Percentiles rank a stretch among this genome's conserved stretches.
These are phyloP conservation scores for Vitis hybrid DNA, from an alignment of 177 flowering plant genomes.

Conservation along the genomic window DNA sequence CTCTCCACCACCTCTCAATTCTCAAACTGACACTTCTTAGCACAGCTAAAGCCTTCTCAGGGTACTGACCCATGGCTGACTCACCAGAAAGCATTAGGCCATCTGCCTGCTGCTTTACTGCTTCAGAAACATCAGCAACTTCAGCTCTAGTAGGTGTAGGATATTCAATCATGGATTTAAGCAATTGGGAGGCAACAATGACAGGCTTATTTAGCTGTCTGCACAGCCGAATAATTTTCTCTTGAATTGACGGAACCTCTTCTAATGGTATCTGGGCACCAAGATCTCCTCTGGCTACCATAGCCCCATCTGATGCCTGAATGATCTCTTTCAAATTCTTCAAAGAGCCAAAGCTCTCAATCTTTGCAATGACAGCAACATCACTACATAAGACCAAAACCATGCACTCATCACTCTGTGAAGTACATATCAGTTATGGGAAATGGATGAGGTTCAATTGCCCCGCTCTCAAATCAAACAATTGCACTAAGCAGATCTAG, in stretches of 20 bases:
- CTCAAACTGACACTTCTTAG: conserved; percentile 89
- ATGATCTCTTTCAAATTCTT: conserved; percentile 89
- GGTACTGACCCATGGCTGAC: conserved; percentile 97
- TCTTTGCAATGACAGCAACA: conserved; percentile 85
- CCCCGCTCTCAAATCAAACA: no score
- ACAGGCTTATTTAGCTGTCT: conserved; percentile 91
- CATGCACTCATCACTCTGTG: no score
- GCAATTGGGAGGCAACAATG: conserved; percentile 92
- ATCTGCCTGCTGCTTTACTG: conserved; percentile 93
- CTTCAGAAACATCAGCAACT: conserved; percentile 98
- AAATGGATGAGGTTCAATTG: no score
- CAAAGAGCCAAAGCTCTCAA: conserved; percentile 89
- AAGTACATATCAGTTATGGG: no score
- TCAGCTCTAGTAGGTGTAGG: conserved; percentile 99
- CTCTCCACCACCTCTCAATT: conserved; percentile 98
- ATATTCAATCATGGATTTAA: conserved; percentile 97
- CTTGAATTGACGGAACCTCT: conserved; percentile 91
- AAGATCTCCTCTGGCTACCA: conserved; percentile 98
- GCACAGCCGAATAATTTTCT: conserved; percentile 72
- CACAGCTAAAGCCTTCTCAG: conserved; percentile 90
- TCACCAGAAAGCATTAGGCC: conserved; percentile 98
- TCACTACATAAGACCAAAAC: conserved; percentile 48
- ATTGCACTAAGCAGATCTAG: no score
- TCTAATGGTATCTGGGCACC: conserved; percentile 98
- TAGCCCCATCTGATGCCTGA: conserved; percentile 90